Evolutionary conservation across 2,329 filamentous ascomycete species (phyloP).

Genomic region (Coniochaeta sp.): DNA sequence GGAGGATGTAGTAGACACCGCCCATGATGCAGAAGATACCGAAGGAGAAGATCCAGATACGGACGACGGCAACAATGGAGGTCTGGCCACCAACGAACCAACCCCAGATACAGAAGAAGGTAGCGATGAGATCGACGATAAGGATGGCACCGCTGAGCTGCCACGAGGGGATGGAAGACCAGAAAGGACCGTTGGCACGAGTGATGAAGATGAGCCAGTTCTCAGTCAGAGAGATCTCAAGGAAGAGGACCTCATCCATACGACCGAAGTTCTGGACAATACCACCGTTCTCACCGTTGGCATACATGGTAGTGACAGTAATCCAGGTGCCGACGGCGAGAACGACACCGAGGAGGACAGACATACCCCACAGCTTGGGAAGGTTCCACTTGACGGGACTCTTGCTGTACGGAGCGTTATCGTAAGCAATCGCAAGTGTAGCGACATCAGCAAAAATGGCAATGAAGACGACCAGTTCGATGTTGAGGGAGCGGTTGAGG

Average conservation of each 20-base stretch:
- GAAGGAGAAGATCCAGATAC: constrained; percentile 45
- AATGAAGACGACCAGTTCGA: constrained; percentile 86
- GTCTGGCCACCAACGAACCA: constrained; percentile 67
- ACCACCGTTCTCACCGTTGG: constrained; percentile 61
- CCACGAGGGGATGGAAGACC: constrained; percentile 84
- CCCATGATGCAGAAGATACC: constrained; percentile 48
- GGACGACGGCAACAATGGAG: constrained; percentile 75
- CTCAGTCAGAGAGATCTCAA: constrained; percentile 83
- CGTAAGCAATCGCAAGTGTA: constrained; percentile 86
- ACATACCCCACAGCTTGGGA: constrained; percentile 91
- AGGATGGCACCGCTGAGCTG: constrained; percentile 73
- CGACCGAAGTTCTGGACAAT: constrained; percentile 86
- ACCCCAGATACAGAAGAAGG: constrained; percentile 61
- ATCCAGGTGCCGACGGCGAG: constrained; percentile 84
- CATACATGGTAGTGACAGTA: constrained; percentile 71
- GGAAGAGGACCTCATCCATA: constrained; percentile 75
- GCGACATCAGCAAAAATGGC: constrained; percentile 92
- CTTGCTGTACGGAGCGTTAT: constrained; percentile 82
- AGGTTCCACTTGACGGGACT: constrained; percentile 92
- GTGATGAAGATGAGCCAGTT: constrained; percentile 98
- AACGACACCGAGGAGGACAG: constrained; percentile 72
- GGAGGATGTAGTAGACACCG: constrained; percentile 68
- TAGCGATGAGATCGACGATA: constrained; percentile 75
- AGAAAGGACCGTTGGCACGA: constrained; percentile 86
- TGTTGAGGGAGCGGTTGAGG: constrained; percentile 74